These are phyloP conservation scores for Rhizophagus sp. DNA, from an alignment of 192 early-diverging fungal genomes.

Conservation along the genomic window DNA sequence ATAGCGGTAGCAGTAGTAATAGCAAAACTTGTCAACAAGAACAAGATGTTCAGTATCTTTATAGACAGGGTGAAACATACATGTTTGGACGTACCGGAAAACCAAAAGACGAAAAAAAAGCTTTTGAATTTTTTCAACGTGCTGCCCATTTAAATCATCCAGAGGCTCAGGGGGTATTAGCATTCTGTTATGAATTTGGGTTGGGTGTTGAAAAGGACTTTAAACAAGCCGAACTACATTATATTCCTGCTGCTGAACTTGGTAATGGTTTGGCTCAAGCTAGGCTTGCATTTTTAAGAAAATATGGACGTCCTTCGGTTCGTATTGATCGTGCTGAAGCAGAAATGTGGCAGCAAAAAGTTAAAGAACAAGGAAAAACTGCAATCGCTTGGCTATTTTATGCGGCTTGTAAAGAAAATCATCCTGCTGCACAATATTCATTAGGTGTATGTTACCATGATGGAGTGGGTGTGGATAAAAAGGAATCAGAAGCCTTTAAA, in stretches of 20 bases:
- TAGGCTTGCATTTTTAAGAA: slow-evolving; percentile 74
- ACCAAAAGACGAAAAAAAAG: slow-evolving; percentile 45
- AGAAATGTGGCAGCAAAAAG: slow-evolving; percentile 72
- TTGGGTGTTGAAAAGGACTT: slow-evolving; percentile 66
- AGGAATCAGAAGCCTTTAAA: slow-evolving; percentile 66
- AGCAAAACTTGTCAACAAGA: slow-evolving; percentile 1
- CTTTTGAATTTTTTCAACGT: slow-evolving; percentile 51
- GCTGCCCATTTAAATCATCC: slow-evolving; percentile 50
- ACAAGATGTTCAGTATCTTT: slow-evolving; percentile 35
- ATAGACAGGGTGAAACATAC: slow-evolving; percentile 37
- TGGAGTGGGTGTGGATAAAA: slow-evolving; percentile 69
- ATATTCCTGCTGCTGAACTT: slow-evolving; percentile 61
- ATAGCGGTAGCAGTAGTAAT: slow-evolving; percentile 20
- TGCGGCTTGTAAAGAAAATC: slow-evolving; percentile 57
- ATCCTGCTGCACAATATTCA: slow-evolving; percentile 65
- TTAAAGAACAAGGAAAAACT: slow-evolving; percentile 52
- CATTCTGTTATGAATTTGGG: slow-evolving; percentile 87
- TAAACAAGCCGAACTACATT: slow-evolving; percentile 63
- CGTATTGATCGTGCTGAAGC: slow-evolving; percentile 78
- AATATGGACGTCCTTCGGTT: slow-evolving; percentile 78
- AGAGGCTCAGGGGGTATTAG: slow-evolving; percentile 64
- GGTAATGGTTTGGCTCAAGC: slow-evolving; percentile 67
- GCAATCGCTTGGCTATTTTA: slow-evolving; percentile 65
- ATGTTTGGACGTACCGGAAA: slow-evolving; percentile 56
- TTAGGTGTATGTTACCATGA: slow-evolving; percentile 81